Conservation (phyloP, 441 rosid species). For the Populus trichocarpa region DNA sequence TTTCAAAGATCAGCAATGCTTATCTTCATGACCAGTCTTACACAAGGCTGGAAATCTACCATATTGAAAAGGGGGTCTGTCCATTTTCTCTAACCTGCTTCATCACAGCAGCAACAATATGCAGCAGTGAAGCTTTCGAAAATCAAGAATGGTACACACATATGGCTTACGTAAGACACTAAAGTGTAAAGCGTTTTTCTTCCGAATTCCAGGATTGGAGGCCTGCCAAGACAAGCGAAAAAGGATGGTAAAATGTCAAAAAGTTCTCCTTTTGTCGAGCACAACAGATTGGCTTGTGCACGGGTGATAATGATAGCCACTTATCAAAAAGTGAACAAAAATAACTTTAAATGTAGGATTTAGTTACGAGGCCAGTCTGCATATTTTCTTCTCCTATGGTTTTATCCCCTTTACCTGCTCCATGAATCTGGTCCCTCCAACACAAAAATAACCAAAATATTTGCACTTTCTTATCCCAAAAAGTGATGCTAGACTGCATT, state of each 20-base stretch:
- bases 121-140: not conserved
- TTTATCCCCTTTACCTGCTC: slow-evolving; percentile 1
- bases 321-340: not conserved
- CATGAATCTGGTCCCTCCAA: not conserved
- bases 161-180: not conserved
- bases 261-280: not conserved
- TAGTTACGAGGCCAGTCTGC: not conserved
- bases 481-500: slow-evolving; percentile 14
- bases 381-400: not conserved
- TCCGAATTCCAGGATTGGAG: no score
- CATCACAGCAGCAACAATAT: no score
- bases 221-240: no score
- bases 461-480: not conserved
- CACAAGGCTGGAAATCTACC: not conserved
- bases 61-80: no score
- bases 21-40: not conserved
- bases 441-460: not conserved
- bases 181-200: not conserved
- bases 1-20: not conserved
- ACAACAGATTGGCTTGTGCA: not conserved
- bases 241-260: no score
- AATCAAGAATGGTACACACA: not conserved
- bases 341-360: not conserved
- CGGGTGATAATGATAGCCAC: not conserved
- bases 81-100: no score